phyloP scores from a whole-genome alignment of 805 yeast genomes.

The Candida glaebosa region DNA sequence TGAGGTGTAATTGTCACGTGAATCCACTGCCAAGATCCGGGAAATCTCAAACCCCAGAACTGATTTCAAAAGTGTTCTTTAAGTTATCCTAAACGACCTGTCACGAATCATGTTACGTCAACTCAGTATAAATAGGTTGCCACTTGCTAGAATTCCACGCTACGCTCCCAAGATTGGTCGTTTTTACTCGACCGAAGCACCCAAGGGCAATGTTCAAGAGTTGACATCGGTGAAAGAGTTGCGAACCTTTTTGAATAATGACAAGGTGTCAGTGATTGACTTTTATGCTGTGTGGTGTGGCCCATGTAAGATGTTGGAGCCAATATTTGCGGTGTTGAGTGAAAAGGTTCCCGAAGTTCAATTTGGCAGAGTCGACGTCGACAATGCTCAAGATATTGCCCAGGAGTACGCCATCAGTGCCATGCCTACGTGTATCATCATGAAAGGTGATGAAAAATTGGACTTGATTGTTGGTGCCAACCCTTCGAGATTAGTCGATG shows the following conservation, averaged over 20 bases:
- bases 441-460: slow-evolving; percentile 56
- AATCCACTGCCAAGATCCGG: no score
- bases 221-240: slow-evolving; percentile 24
- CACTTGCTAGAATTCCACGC: not conserved
- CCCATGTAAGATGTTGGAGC: slow-evolving; percentile 42
- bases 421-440: slow-evolving; percentile 71
- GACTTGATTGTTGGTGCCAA: slow-evolving; percentile 67
- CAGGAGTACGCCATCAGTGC: slow-evolving; percentile 60
- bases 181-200: slow-evolving; percentile 1
- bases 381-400: slow-evolving; percentile 57
- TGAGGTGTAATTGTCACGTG: slow-evolving; percentile 10
- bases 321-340: slow-evolving; percentile 32
- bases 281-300: slow-evolving; percentile 47
- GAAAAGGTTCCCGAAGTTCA: slow-evolving; percentile 44
- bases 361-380: slow-evolving; percentile 72
- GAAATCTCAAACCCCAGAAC: no score
- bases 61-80: no score
- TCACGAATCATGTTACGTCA: not conserved
- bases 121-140: not conserved
- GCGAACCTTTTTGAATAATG: slow-evolving; percentile 16
- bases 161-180: not conserved
- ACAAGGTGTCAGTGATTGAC: slow-evolving; percentile 34
- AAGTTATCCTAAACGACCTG: no score
- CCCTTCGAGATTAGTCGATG: slow-evolving; percentile 31
- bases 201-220: slow-evolving; percentile 22